Evolutionary conservation across 768 basidiomycete species (phyloP), one percentile per base, ranked within the genome.

Genomic region (Vararia minispora): DNA sequence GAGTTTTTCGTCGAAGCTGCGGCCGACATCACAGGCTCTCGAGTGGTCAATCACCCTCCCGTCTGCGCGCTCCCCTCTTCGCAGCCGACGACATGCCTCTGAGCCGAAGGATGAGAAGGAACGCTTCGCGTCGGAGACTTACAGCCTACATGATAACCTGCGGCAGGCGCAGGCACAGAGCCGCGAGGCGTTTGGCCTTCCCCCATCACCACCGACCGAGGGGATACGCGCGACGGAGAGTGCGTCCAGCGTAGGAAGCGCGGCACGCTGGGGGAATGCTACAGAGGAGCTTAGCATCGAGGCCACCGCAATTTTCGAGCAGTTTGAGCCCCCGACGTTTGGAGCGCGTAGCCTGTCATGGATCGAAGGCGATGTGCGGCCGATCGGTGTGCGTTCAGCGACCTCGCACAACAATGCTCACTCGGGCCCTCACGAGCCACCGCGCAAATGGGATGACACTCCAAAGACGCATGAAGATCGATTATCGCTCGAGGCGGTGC

Each of bases 361-460:
- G n/a, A 40, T n/a, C n/a, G 33, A 21, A 23, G 17, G 16, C 25
- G 26, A 34, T 5, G 25, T 58, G 0, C 68, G 64, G 65, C 54
- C 57, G 2, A 53, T 58, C 6, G 57, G 47, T 5, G n/a, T n/a
- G n/a, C n/a, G n/a, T n/a, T n/a, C n/a, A n/a, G n/a, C n/a, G n/a
- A n/a, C n/a, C n/a, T n/a, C n/a, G n/a, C n/a, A n/a, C n/a, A n/a
- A n/a, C n/a, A n/a, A n/a, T n/a, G n/a, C n/a, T n/a, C n/a, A n/a
- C n/a, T n/a, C n/a, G n/a, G n/a, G n/a, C n/a, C n/a, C n/a, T n/a
- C n/a, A n/a, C n/a, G n/a, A n/a, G n/a, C n/a, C n/a, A n/a, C n/a
- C n/a, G n/a, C n/a, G n/a, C n/a, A n/a, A n/a, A n/a, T n/a, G n/a
- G n/a, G n/a, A n/a, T n/a, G n/a, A n/a, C n/a, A n/a, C n/a, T n/a